Percentiles rank a stretch among this genome's conserved stretches.
These are phyloP conservation scores for Pigoraptor vietnamica DNA, from an alignment of 78 protist species.

Conservation along the genomic window DNA sequence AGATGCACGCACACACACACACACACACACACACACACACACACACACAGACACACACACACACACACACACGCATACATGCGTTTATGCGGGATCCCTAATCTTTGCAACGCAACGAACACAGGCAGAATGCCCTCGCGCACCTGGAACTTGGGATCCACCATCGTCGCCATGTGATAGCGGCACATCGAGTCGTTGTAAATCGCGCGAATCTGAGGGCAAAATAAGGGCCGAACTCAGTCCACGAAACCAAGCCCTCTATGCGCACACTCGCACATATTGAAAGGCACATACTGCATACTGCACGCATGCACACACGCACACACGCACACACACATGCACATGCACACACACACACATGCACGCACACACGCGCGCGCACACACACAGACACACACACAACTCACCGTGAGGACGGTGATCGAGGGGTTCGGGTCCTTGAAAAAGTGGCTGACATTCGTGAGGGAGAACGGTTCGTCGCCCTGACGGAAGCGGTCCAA, in stretches of 20 bases:
- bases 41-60: neutral
- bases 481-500: neutral
- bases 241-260: too few species aligned
- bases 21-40: neutral
- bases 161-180: neutral
- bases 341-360: neutral
- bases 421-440: neutral
- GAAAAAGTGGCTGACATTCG: neutral
- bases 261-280: too few species aligned
- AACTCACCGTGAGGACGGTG: neutral
- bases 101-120: too few species aligned
- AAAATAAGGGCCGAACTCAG: too few species aligned
- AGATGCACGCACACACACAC: neutral
- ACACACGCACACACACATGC: neutral
- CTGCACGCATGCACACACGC: neutral
- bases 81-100: too few species aligned
- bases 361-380: neutral
- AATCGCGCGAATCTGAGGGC: neutral
- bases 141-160: neutral
- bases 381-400: neutral
- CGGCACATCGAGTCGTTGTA: neutral
- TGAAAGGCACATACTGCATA: neutral
- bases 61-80: neutral
- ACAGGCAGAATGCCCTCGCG: too few species aligned
- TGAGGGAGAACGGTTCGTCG: neutral